Evolutionary conservation across 768 basidiomycete genomes (phyloP).

Genomic region (Lactarius pseudohatsudake): DNA sequence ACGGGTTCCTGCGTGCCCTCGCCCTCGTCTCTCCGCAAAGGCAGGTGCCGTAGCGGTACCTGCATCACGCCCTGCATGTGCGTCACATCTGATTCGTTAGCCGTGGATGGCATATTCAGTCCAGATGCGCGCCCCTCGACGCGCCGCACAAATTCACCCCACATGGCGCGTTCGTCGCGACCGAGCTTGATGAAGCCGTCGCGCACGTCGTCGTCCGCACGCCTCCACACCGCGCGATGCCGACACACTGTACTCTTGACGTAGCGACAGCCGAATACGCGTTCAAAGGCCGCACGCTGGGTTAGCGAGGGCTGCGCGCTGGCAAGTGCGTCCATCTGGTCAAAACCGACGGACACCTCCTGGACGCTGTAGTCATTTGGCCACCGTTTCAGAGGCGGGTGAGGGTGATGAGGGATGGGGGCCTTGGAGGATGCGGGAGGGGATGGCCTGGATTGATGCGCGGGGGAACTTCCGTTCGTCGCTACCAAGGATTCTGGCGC

Average conservation of each 20-base stretch:
- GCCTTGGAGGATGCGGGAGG: slow-evolving; percentile 31
- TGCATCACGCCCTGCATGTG: slow-evolving; percentile 26
- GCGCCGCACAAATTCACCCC: slow-evolving; percentile 66
- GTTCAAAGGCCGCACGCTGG: slow-evolving; percentile 66
- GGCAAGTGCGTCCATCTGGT: slow-evolving; percentile 45
- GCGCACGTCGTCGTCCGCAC: slow-evolving; percentile 49
- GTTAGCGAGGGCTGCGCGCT: slow-evolving; percentile 45
- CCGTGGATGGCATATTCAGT: slow-evolving; percentile 20
- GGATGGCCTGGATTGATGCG: slow-evolving; percentile 29
- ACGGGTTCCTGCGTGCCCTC: slow-evolving; percentile 30
- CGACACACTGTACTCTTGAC: slow-evolving; percentile 75
- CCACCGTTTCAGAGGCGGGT: slow-evolving; percentile 70
- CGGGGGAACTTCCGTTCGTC: slow-evolving; percentile 29
- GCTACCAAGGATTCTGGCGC: slow-evolving; percentile 10
- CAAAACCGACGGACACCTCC: slow-evolving; percentile 62
- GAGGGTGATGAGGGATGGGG: slow-evolving; percentile 47
- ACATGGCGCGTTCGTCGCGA: slow-evolving; percentile 55
- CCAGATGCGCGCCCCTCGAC: slow-evolving; percentile 49
- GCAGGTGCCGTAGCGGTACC: slow-evolving; percentile 21
- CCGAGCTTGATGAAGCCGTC: slow-evolving; percentile 57
- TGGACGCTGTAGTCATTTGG: slow-evolving; percentile 74
- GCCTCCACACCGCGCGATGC: slow-evolving; percentile 66
- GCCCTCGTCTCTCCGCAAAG: slow-evolving; percentile 28
- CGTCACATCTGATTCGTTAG: slow-evolving; percentile 23
- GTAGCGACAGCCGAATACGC: slow-evolving; percentile 67